phyloP scores from a whole-genome alignment of 208 protist species.

The Wallacemonas sp. region DNA sequence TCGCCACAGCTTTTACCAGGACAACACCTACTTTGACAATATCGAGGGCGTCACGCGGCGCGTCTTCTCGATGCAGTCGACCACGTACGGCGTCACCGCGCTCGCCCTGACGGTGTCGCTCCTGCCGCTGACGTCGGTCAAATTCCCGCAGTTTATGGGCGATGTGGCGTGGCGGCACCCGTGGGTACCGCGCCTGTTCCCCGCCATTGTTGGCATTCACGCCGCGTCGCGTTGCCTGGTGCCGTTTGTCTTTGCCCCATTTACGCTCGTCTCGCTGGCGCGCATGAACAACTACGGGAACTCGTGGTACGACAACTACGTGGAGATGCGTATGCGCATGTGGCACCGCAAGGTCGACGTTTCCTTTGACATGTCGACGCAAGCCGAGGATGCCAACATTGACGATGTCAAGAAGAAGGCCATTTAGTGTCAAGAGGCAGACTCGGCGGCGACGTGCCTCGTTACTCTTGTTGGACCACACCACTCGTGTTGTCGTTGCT shows the following conservation, averaged over 20 bases:
- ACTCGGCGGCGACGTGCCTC: no score
- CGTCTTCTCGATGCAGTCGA: conserved; percentile 68
- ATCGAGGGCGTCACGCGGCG: conserved; percentile 75
- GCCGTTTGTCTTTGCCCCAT: conserved; percentile 85
- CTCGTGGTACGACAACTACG: conserved; percentile 82
- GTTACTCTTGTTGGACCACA: no score
- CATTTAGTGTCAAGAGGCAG: no score
- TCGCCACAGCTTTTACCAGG: conserved; percentile 55
- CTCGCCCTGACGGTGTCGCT: conserved; percentile 56
- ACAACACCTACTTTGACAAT: conserved; percentile 78
- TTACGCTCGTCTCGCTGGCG: conserved; percentile 55
- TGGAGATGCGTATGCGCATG: conserved; percentile 70
- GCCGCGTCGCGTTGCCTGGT: conserved; percentile 78
- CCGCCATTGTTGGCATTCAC: conserved; percentile 77
- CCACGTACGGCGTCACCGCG: conserved; percentile 56
- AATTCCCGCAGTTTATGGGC: conserved; percentile 88
- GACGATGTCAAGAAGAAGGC: conserved; percentile 13
- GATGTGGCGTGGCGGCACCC: conserved; percentile 86
- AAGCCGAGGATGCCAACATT: conserved; percentile 64
- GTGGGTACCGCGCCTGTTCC: conserved; percentile 86
- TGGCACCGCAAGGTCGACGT: conserved; percentile 77
- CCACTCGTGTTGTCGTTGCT: no score
- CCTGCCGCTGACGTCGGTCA: conserved; percentile 69
- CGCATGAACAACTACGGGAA: conserved; percentile 57
- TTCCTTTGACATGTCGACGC: conserved; percentile 71